Evolutionary conservation across 2,329 filamentous ascomycete genomes (phyloP).

Genomic region (Fusarium sp.): DNA sequence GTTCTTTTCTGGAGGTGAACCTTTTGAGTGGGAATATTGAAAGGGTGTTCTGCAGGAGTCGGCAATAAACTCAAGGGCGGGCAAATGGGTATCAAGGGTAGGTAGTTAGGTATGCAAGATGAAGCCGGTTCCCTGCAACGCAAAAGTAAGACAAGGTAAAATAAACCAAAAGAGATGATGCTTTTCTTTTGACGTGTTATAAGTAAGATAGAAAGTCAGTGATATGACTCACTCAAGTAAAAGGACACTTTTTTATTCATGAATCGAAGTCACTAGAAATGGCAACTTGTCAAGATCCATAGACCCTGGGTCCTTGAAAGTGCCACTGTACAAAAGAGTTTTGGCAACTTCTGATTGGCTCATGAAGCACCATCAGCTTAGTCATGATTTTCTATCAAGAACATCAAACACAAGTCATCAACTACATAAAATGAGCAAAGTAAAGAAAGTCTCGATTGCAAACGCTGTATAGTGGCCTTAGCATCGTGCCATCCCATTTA

Average conservation of each 20-base stretch:
- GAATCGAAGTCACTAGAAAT: conserved; percentile 46
- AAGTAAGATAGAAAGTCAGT: conserved; percentile 8
- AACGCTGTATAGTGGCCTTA: background rate
- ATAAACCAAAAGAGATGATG: background rate
- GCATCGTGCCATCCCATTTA: background rate
- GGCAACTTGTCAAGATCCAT: conserved; percentile 44
- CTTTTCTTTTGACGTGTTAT: background rate
- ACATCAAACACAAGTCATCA: conserved; percentile 2
- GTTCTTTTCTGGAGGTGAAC: conserved; percentile 2
- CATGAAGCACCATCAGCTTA: conserved; percentile 8
- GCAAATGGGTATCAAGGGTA: conserved; percentile 13
- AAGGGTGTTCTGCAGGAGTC: conserved; percentile 7
- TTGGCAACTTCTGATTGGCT: conserved; percentile 42
- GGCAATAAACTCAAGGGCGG: background rate
- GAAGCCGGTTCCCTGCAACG: conserved; percentile 1
- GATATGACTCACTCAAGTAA: conserved; percentile 40
- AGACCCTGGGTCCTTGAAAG: conserved; percentile 6
- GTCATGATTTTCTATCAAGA: conserved; percentile 19
- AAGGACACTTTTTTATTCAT: conserved; percentile 42
- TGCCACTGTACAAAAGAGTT: conserved; percentile 29
- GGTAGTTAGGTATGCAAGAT: background rate
- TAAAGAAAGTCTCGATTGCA: background rate
- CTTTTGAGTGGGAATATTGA: conserved; percentile 12
- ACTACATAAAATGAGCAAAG: background rate
- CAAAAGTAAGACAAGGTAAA: background rate